Evolutionary conservation across 108 stramenopile species (phyloP).

Genomic region (Pseudonitzschia multiseries): DNA sequence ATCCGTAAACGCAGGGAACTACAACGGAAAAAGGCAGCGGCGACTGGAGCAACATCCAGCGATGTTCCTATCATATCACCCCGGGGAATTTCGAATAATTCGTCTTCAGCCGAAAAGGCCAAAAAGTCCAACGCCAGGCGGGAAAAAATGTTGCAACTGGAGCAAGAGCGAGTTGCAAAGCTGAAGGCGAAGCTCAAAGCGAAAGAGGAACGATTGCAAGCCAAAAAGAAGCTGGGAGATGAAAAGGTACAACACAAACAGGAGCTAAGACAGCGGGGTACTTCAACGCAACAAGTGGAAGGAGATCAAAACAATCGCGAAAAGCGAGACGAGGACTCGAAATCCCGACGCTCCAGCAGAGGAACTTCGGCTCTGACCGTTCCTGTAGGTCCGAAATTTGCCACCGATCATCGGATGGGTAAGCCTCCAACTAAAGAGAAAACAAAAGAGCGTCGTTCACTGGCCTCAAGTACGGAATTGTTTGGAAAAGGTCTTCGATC

Average conservation of each 20-base stretch:
- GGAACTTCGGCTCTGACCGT: conserved; percentile 21
- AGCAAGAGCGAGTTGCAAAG: conserved; percentile 32
- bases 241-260: background rate
- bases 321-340: conserved; percentile 8
- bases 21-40: background rate
- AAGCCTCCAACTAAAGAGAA: background rate
- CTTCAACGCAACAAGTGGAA: background rate
- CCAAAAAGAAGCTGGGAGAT: background rate
- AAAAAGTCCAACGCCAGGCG: background rate
- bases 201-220: conserved; percentile 17
- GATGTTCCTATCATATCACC: background rate
- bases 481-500: conserved; percentile 21
- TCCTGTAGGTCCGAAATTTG: conserved; percentile 27
- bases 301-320: background rate
- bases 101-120: background rate
- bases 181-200: conserved; percentile 18
- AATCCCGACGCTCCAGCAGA: background rate
- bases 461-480: conserved; percentile 11
- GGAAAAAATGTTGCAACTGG: conserved; percentile 20
- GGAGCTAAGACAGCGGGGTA: background rate
- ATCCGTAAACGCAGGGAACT: conserved; percentile 3
- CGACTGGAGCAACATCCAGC: background rate
- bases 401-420: conserved; percentile 22
- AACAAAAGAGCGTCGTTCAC: conserved; percentile 3
- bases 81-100: background rate